Percentiles rank a stretch among this genome's conserved stretches.
Evolutionary conservation across 495 filamentous ascomycete genomes (phyloP).

Genomic region (Penicillium riverlandense): DNA sequence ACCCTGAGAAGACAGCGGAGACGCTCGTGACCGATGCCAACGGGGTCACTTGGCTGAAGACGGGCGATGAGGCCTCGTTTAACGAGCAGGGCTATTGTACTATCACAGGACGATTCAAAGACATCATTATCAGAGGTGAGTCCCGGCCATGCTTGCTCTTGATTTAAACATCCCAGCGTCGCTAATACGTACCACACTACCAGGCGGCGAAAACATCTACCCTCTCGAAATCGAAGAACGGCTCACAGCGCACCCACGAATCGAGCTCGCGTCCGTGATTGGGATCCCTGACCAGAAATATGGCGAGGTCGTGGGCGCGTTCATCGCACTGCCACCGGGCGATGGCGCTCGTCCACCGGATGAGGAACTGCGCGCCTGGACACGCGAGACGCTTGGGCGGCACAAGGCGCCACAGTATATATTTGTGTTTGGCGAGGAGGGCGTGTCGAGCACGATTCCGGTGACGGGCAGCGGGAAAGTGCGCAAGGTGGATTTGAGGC

Average conservation of each 20-base stretch:
- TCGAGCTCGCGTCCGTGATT: slow-evolving; percentile 52
- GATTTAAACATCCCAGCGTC: background rate
- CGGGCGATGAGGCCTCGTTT: slow-evolving; percentile 64
- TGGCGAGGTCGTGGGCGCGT: slow-evolving; percentile 61
- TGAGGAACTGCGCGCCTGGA: slow-evolving; percentile 52
- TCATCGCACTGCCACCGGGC: slow-evolving; percentile 34
- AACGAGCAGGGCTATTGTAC: slow-evolving; percentile 55
- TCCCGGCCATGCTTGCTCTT: background rate
- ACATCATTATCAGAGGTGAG: slow-evolving; percentile 70
- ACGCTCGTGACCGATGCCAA: slow-evolving; percentile 50
- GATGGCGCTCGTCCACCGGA: slow-evolving; percentile 25
- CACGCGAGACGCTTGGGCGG: slow-evolving; percentile 50
- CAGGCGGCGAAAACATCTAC: slow-evolving; percentile 73
- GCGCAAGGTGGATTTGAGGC: slow-evolving; percentile 58
- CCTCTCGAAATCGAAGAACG: slow-evolving; percentile 67
- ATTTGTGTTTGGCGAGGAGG: slow-evolving; percentile 58
- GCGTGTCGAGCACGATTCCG: slow-evolving; percentile 48
- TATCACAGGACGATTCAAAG: slow-evolving; percentile 72
- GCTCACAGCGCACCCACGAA: slow-evolving; percentile 48
- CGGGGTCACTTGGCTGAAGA: slow-evolving; percentile 58
- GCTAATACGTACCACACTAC: background rate
- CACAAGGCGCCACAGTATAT: slow-evolving; percentile 63
- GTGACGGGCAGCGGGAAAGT: slow-evolving; percentile 69
- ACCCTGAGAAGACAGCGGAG: slow-evolving; percentile 61
- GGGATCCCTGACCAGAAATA: slow-evolving; percentile 56